phyloP scores from a whole-genome alignment of 2,329 filamentous ascomycete species.

The Tolypocladium endophyticum region DNA sequence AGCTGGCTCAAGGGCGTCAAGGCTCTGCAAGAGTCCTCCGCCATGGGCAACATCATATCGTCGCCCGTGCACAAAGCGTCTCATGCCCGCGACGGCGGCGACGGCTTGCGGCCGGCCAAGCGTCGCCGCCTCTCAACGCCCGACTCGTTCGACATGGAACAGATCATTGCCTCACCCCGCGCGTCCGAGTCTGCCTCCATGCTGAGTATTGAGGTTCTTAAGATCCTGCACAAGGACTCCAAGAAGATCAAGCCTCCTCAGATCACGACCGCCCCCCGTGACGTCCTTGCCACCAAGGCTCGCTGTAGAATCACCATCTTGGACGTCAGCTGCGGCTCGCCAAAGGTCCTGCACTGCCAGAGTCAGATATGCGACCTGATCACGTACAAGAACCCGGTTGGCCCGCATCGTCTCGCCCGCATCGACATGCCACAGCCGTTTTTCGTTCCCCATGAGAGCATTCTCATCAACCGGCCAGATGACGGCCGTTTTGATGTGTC shows the following conservation, averaged over 20 bases:
- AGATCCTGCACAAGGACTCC: slow-evolving; percentile 38
- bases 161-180: slow-evolving; percentile 19
- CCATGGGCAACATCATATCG: slow-evolving; percentile 34
- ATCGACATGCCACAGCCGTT: slow-evolving; percentile 40
- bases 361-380: slow-evolving; percentile 43
- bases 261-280: slow-evolving; percentile 15
- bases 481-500: slow-evolving; percentile 36
- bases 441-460: slow-evolving; percentile 39
- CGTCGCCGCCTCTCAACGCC: slow-evolving; percentile 37
- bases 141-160: slow-evolving; percentile 20
- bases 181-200: slow-evolving; percentile 25
- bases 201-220: slow-evolving; percentile 42
- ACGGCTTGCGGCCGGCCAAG: slow-evolving; percentile 32
- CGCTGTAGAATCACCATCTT: slow-evolving; percentile 26
- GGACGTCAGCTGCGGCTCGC: slow-evolving; percentile 21
- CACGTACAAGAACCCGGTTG: slow-evolving; percentile 36
- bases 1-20: slow-evolving; percentile 40
- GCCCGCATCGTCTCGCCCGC: slow-evolving; percentile 33
- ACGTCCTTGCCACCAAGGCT: slow-evolving; percentile 21
- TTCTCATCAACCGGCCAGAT: slow-evolving; percentile 37
- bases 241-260: slow-evolving; percentile 22
- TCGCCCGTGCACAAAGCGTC: slow-evolving; percentile 23
- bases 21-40: slow-evolving; percentile 24
- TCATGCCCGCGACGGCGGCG: slow-evolving; percentile 22
- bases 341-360: slow-evolving; percentile 39